Conservation (phyloP, 768 basidiomycete genomes). For the Auricularia auricula-judae region DNA sequence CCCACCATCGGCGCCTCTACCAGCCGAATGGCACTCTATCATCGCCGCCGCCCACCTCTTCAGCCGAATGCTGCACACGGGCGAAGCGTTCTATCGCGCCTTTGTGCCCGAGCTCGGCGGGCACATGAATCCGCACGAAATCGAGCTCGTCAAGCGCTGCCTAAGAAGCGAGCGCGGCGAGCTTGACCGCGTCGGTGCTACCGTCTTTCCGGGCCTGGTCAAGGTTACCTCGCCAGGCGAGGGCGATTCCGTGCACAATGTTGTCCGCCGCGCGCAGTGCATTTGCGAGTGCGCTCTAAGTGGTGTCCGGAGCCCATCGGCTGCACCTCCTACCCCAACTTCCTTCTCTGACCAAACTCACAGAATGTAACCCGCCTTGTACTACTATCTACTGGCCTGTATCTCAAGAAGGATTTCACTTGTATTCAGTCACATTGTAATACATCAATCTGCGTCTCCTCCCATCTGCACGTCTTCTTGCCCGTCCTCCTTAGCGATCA, state of each 20-base stretch:
- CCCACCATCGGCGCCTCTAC: constrained; percentile 18
- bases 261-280: constrained; percentile 76
- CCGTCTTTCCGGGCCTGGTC: constrained; percentile 80
- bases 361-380: too few relatives aligned
- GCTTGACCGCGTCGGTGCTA: constrained; percentile 65
- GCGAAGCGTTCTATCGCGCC: constrained; percentile 74
- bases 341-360: background rate
- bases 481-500: background rate
- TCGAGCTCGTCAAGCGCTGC: constrained; percentile 79
- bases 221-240: constrained; percentile 48
- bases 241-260: constrained; percentile 31
- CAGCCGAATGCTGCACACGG: constrained; percentile 75
- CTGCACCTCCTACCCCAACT: background rate
- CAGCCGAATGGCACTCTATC: constrained; percentile 38
- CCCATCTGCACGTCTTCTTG: background rate
- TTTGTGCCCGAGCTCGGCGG: constrained; percentile 79
- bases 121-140: constrained; percentile 61
- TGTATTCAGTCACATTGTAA: too few relatives aligned
- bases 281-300: constrained; percentile 72
- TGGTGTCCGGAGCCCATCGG: background rate
- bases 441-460: background rate
- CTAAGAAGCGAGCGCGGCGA: constrained; percentile 65
- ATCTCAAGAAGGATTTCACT: too few relatives aligned
- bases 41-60: constrained; percentile 68
- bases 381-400: too few relatives aligned